Evolutionary conservation across 2,329 filamentous ascomycete species (phyloP).

Genomic region (Parastagonospora nodorum): DNA sequence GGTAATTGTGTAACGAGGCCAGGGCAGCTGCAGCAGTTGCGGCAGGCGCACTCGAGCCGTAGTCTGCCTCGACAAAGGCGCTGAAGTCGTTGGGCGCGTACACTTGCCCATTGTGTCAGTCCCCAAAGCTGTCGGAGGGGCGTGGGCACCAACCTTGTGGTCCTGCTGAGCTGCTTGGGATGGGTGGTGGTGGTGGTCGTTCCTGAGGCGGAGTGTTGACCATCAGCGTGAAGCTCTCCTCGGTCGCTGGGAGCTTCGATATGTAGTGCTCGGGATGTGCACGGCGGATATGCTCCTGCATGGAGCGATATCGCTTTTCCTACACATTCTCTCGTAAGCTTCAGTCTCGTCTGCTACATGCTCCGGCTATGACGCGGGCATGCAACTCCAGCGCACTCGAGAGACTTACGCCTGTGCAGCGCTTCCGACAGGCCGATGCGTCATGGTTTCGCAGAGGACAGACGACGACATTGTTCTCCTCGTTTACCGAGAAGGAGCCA

Average conservation of each 20-base stretch:
- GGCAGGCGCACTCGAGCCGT: slow-evolving; percentile 67
- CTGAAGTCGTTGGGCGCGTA: slow-evolving; percentile 64
- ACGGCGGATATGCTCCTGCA: slow-evolving; percentile 98
- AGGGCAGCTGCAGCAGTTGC: slow-evolving; percentile 84
- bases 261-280: slow-evolving; percentile 98
- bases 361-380: slow-evolving; percentile 26
- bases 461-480: slow-evolving; percentile 93
- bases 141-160: slow-evolving; percentile 38
- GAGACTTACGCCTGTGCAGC: slow-evolving; percentile 92
- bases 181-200: slow-evolving; percentile 61
- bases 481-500: slow-evolving; percentile 88
- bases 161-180: slow-evolving; percentile 46
- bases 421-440: slow-evolving; percentile 94
- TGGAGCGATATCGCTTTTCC: slow-evolving; percentile 96
- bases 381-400: slow-evolving; percentile 10
- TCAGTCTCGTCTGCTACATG: not conserved
- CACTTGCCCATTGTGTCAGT: slow-evolving; percentile 44
- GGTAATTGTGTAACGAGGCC: slow-evolving; percentile 81
- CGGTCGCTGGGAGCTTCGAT: slow-evolving; percentile 93
- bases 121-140: slow-evolving; percentile 38
- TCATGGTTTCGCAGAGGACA: slow-evolving; percentile 96
- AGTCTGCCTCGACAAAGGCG: slow-evolving; percentile 69
- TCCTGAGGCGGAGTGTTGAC: slow-evolving; percentile 85
- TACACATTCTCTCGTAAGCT: slow-evolving; percentile 46
- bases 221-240: slow-evolving; percentile 95